Percentiles rank a stretch among this genome's conserved stretches.
phyloP scores from a whole-genome alignment of 257 asterid species.

The Solanum okadae region DNA sequence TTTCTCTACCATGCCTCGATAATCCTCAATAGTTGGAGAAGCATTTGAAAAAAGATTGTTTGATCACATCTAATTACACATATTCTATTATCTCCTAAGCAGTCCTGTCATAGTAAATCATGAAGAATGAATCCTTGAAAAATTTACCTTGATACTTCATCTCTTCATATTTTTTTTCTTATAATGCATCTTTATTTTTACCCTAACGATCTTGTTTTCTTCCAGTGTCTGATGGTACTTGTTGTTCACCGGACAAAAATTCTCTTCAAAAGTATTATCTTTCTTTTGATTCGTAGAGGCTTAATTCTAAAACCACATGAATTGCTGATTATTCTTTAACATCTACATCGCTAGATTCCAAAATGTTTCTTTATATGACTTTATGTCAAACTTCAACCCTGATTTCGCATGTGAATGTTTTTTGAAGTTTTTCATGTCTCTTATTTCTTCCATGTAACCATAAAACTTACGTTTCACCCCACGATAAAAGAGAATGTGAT shows the following conservation, averaged over 20 bases:
- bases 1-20: too few species aligned
- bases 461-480: background rate
- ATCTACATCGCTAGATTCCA: too few species aligned
- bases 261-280: too few species aligned
- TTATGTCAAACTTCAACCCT: constrained; percentile 4
- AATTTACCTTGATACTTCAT: constrained; percentile 58
- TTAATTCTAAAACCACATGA: too few species aligned
- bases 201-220: constrained; percentile 15
- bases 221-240: too few species aligned
- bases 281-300: too few species aligned
- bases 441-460: constrained; percentile 43
- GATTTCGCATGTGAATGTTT: background rate
- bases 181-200: constrained; percentile 40
- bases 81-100: constrained; percentile 24
- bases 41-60: too few species aligned
- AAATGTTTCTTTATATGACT: too few species aligned
- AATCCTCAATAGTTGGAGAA: too few species aligned
- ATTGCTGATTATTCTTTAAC: too few species aligned
- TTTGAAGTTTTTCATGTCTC: constrained; percentile 36
- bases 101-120: constrained; percentile 32
- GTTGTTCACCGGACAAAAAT: too few species aligned
- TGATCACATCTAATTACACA: too few species aligned
- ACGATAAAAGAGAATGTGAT: constrained; percentile 9
- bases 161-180: constrained; percentile 56
- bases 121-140: constrained; percentile 33